These are phyloP conservation scores for Avicennia marina DNA, from an alignment of 257 asterid species.

Conservation along the genomic window DNA sequence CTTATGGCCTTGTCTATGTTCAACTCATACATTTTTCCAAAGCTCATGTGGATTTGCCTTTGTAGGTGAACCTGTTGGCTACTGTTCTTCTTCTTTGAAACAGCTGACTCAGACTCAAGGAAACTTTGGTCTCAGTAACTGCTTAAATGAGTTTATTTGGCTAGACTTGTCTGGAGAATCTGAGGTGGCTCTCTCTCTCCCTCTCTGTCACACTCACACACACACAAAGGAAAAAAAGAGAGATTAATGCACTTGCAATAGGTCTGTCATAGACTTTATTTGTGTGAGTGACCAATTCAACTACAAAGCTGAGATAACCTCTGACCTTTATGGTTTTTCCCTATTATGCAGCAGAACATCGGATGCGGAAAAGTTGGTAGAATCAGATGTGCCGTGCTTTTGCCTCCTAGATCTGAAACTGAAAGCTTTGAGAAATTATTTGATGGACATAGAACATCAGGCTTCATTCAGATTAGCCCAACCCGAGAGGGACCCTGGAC, in stretches of 20 bases:
- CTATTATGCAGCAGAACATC: slow-evolving; percentile 42
- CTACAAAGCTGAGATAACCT: slow-evolving; percentile 3
- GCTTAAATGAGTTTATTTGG: slow-evolving; percentile 51
- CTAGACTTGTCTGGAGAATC: slow-evolving; percentile 61
- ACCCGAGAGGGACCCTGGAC: slow-evolving; percentile 92
- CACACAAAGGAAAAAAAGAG: too few relatives aligned
- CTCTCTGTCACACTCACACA: slow-evolving; percentile 6
- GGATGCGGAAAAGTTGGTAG: slow-evolving; percentile 38
- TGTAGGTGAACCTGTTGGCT: slow-evolving; percentile 72
- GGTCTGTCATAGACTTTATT: not conserved
- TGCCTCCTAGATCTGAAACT: slow-evolving; percentile 44
- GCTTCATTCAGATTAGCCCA: slow-evolving; percentile 85
- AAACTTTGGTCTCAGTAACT: slow-evolving; percentile 22
- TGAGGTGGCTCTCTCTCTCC: slow-evolving; percentile 37
- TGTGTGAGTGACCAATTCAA: not conserved
- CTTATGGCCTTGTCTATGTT: not conserved
- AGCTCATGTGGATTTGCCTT: slow-evolving; percentile 25
- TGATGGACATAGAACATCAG: slow-evolving; percentile 37
- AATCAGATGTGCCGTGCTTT: slow-evolving; percentile 58
- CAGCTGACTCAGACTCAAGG: slow-evolving; percentile 42
- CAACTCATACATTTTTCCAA: not conserved
- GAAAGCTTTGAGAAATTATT: slow-evolving; percentile 35
- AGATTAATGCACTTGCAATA: slow-evolving; percentile 1
- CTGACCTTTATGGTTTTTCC: slow-evolving; percentile 2
- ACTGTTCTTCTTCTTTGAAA: slow-evolving; percentile 53